Evolutionary conservation across 495 filamentous ascomycete genomes (phyloP), one percentile per base, ranked within the genome.

Genomic region (Neurospora terricola): DNA sequence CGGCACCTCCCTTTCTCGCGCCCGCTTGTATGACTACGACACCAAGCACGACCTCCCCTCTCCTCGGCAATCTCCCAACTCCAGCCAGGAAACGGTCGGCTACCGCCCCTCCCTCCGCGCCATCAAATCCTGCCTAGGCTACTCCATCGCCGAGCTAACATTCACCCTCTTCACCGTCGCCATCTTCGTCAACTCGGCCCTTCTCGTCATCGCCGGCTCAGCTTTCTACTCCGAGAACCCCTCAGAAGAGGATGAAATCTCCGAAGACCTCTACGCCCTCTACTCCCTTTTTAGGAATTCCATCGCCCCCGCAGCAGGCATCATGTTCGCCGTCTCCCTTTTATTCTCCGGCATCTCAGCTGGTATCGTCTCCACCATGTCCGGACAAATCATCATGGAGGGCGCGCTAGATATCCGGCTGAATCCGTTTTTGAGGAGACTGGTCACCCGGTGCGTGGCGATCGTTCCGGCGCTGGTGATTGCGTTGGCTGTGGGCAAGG

Each of bases 381-480:
- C 87, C 16, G 87, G 87, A 0, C 87, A 89, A 72, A 88, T 89
- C 84, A 85, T 89, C 70, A 82, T 79, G 36, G 87, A 89, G 76
- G 87, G 87, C n/a, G 86, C 87, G 21, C 76, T 89, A 8, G 83
- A 83, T 69, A 85, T 85, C 80, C 82, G 73, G 0, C 40, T 88
- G 8, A 78, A 79, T 14, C 87, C 87, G 0, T 89, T 86, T 83
- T 38, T 87, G 14, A 78, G 87, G 9, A 76, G 87, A 0, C 79
- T 89, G 42, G 73, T 89, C 18, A 88, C 86, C 0, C 79, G 87
- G 23, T 84, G 84, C 10, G 90, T 95, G 75, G 91, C 89, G 74
- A 93, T 95, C 76, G 88, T 89, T 18, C 92, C 92, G 3, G 88
- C 87, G 73, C 92, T 94, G 75, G 90, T 94, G 76, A 90, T 95